Conservation (phyloP, 192 early-diverging fungal species). For the Helicostylum pulchrum region DNA sequence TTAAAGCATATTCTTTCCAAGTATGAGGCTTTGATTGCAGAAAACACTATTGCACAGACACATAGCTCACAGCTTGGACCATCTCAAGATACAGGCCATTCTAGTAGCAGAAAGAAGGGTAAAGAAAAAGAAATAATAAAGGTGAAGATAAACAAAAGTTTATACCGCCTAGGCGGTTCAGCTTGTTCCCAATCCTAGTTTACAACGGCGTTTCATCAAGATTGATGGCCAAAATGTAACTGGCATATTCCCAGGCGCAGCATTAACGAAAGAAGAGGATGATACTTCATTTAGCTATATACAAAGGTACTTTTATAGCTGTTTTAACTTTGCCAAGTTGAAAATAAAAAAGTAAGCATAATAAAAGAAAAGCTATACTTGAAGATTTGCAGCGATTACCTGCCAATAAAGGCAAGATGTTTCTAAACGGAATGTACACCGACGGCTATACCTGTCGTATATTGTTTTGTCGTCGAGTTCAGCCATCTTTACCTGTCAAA, state of each 20-base stretch:
- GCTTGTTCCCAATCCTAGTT: not conserved
- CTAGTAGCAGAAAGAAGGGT: not conserved
- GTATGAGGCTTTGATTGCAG: not conserved
- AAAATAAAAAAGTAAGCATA: too few relatives aligned
- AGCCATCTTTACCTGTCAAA: too few relatives aligned
- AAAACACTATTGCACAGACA: too few relatives aligned
- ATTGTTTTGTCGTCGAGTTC: too few relatives aligned
- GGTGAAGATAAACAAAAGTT: not conserved
- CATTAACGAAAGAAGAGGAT: not conserved
- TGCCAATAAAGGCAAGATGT: too few relatives aligned
- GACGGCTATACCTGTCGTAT: too few relatives aligned
- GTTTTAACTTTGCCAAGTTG: too few relatives aligned
- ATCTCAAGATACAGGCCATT: not conserved
- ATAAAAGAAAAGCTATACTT: too few relatives aligned
- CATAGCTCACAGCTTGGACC: too few relatives aligned
- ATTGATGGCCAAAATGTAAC: not conserved
- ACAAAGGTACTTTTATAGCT: too few relatives aligned
- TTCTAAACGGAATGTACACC: too few relatives aligned
- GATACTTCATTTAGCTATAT: not conserved
- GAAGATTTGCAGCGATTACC: too few relatives aligned
- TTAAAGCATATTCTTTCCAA: not conserved
- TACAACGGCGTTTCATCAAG: not conserved
- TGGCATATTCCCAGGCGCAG: not conserved
- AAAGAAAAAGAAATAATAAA: not conserved
- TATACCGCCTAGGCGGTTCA: not conserved